Conservation (phyloP, 2,329 filamentous ascomycete genomes). For the Leptographium lundbergii region DNA sequence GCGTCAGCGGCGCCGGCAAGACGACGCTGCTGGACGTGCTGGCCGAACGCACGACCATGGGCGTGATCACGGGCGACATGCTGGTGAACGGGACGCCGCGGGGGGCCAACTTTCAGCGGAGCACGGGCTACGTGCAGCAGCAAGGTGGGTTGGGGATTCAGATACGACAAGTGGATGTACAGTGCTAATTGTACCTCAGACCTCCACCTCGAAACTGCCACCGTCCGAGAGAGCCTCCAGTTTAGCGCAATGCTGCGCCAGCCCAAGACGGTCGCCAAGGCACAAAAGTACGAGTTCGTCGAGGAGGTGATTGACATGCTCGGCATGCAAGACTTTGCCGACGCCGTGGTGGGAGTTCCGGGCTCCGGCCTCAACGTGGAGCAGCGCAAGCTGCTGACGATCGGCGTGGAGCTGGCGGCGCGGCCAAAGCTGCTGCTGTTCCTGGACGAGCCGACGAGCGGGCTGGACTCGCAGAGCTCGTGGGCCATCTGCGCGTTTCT, state of each 20-base stretch:
- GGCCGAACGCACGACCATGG: constrained; percentile 75
- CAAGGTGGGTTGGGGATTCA: constrained; percentile 28
- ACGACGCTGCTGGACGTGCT: constrained; percentile 80
- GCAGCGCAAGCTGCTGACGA: constrained; percentile 61
- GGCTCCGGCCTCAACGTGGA: constrained; percentile 70
- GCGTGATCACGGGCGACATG: constrained; percentile 79
- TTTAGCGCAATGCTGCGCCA: constrained; percentile 82
- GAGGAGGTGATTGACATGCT: constrained; percentile 82
- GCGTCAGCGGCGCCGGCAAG: constrained; percentile 81
- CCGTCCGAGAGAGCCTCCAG: constrained; percentile 65
- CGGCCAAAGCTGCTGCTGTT: constrained; percentile 83
- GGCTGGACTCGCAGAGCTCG: constrained; percentile 82
- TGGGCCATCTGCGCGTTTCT: constrained; percentile 83
- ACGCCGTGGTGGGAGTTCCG: constrained; percentile 79
- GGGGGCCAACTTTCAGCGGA: constrained; percentile 75
- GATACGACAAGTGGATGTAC: background rate
- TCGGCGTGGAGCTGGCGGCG: constrained; percentile 88
- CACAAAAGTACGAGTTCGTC: constrained; percentile 78
- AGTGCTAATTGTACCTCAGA: constrained; percentile 27
- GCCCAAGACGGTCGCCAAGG: constrained; percentile 55
- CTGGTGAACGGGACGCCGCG: constrained; percentile 49
- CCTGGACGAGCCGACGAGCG: constrained; percentile 86
- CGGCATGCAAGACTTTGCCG: constrained; percentile 81
- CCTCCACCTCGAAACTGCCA: constrained; percentile 71
- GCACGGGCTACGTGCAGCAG: constrained; percentile 85